phyloP scores from a whole-genome alignment of 1,284 basidiomycete genomes.

The Termitomyces sp. region DNA sequence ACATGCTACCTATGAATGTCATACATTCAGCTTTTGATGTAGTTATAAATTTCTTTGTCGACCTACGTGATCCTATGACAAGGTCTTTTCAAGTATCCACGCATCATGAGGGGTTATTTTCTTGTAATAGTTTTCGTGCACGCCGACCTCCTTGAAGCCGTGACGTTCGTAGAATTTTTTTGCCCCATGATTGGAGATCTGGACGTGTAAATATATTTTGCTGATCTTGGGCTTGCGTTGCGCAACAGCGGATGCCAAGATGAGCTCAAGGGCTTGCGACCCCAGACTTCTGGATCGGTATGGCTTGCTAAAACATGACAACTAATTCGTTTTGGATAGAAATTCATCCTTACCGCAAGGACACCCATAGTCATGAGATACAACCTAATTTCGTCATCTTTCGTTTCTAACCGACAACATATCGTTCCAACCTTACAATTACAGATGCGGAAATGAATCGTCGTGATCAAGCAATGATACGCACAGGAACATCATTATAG shows the following conservation, averaged over 20 bases:
- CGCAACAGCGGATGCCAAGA: conserved; percentile 56
- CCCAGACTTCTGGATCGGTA: conserved; percentile 73
- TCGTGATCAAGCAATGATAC: conserved; percentile 12
- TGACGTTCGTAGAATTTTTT: conserved; percentile 76
- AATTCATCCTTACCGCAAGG: conserved; percentile 57
- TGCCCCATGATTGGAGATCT: conserved; percentile 65
- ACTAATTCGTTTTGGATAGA: conserved; percentile 13
- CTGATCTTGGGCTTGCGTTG: conserved; percentile 56
- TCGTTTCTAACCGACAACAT: conserved; percentile 71
- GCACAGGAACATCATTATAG: conserved; percentile 74
- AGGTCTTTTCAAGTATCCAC: conserved; percentile 67
- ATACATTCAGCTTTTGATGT: neutral
- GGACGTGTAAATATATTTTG: conserved; percentile 75
- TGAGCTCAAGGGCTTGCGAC: conserved; percentile 58
- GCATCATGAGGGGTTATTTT: conserved; percentile 74
- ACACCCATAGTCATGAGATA: conserved; percentile 85
- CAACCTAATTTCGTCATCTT: conserved; percentile 49
- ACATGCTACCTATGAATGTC: conserved; percentile 7
- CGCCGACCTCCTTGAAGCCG: conserved; percentile 61
- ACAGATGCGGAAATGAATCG: conserved; percentile 18
- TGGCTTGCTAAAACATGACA: conserved; percentile 44
- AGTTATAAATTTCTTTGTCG: neutral
- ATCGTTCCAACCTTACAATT: conserved; percentile 59
- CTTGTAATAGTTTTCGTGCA: conserved; percentile 76
- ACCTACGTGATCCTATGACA: conserved; percentile 20